A percentile compares a stretch with the other conserved stretches of the same genome.
phyloP scores from a whole-genome alignment of 805 yeast genomes.

The Wickerhamomyces silvicola region DNA sequence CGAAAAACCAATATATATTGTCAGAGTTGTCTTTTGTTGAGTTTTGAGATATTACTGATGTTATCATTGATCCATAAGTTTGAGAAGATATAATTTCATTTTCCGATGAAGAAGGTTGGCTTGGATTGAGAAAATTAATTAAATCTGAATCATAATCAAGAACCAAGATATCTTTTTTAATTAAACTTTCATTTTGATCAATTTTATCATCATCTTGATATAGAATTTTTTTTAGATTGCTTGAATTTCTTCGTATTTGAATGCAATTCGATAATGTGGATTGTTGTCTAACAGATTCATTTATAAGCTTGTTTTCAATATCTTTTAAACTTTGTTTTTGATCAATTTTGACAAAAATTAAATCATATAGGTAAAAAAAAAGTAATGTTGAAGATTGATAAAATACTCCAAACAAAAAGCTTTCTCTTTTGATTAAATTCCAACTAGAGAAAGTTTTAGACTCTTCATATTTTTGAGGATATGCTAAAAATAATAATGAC shows the following conservation, averaged over 20 bases:
- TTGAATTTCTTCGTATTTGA: constrained; percentile 27
- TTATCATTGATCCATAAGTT: constrained; percentile 1
- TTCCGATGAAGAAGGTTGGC: constrained; percentile 7
- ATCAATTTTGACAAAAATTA: constrained; percentile 17
- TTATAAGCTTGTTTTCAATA: constrained; percentile 9
- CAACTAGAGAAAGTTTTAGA: constrained; percentile 21
- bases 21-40: constrained; percentile 2
- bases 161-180: constrained; percentile 1
- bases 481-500: constrained; percentile 30
- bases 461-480: constrained; percentile 31
- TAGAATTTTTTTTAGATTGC: constrained; percentile 12
- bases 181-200: not conserved
- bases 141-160: constrained; percentile 12
- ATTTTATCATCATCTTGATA: constrained; percentile 9
- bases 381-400: constrained; percentile 14
- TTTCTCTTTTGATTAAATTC: constrained; percentile 36
- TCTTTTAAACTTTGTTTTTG: constrained; percentile 5
- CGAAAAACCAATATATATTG: not conserved
- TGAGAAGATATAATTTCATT: too few species aligned
- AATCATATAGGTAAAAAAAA: constrained; percentile 29
- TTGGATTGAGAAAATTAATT: constrained; percentile 6
- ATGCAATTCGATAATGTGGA: constrained; percentile 32
- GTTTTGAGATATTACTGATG: constrained; percentile 3
- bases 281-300: constrained; percentile 20
- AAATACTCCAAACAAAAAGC: constrained; percentile 29